These are phyloP conservation scores for Tetradesmus obliquus DNA, from an alignment of 139 green algal genomes.

Conservation along the genomic window DNA sequence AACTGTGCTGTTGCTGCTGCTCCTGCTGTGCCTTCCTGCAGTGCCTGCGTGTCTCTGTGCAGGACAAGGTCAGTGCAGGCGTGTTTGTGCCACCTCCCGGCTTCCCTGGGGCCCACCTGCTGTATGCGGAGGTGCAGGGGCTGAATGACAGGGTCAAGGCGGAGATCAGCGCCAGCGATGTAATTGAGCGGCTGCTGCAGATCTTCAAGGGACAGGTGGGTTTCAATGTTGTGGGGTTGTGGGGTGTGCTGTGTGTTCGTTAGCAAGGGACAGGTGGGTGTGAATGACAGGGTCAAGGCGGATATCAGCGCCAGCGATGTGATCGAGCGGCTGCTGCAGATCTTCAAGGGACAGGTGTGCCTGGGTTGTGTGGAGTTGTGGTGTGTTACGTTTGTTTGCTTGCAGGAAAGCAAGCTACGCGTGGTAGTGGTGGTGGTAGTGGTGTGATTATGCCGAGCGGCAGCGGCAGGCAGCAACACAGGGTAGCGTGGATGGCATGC, in stretches of 20 bases:
- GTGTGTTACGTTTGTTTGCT: not conserved
- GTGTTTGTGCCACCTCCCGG: constrained; percentile 55
- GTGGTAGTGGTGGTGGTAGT: too few relatives aligned
- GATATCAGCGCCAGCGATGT: constrained; percentile 78
- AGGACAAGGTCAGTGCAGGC: constrained; percentile 63
- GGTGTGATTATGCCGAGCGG: too few relatives aligned
- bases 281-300: constrained; percentile 62
- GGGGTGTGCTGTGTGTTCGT: too few relatives aligned
- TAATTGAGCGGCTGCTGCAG: constrained; percentile 73
- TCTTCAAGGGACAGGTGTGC: constrained; percentile 67
- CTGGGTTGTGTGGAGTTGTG: not conserved
- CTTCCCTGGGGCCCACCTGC: constrained; percentile 68
- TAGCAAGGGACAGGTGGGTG: constrained; percentile 30
- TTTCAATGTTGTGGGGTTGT: too few relatives aligned
- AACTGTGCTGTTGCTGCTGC: not conserved
- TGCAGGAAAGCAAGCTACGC: not conserved
- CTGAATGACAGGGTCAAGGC: constrained; percentile 63
- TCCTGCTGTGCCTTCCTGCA: constrained; percentile 43
- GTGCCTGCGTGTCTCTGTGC: constrained; percentile 72
- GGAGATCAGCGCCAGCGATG: constrained; percentile 72
- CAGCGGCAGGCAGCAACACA: too few relatives aligned
- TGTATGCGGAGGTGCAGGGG: constrained; percentile 80
- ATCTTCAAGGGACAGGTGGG: constrained; percentile 73
- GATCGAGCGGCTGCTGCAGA: constrained; percentile 65
- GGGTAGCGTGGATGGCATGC: too few relatives aligned